Percentiles rank a stretch among this genome's conserved stretches.
Evolutionary conservation across 2,329 filamentous ascomycete genomes (phyloP).

Genomic region (Phialophora verrucosa): DNA sequence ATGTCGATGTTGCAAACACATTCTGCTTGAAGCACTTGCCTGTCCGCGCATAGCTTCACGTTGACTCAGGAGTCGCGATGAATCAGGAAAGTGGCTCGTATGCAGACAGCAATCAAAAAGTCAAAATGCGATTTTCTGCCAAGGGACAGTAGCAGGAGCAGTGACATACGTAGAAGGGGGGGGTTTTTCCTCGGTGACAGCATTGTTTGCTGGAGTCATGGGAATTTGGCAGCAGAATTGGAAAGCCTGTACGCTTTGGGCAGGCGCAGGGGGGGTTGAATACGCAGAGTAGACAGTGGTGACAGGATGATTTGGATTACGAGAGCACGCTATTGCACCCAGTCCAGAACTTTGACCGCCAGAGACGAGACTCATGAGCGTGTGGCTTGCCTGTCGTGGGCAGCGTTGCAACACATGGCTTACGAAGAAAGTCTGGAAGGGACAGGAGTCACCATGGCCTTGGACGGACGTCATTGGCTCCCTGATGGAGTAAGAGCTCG

Average conservation of each 20-base stretch:
- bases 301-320: slow-evolving; percentile 18
- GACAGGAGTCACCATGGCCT: neutral
- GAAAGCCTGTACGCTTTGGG: slow-evolving; percentile 9
- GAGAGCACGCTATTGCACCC: slow-evolving; percentile 15
- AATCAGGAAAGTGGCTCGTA: slow-evolving; percentile 7
- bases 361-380: neutral
- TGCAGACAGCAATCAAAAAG: neutral
- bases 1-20: slow-evolving; percentile 2
- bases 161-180: neutral
- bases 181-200: neutral
- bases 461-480: slow-evolving; percentile 2
- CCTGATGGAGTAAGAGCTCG: neutral
- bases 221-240: neutral
- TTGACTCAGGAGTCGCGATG: neutral
- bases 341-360: slow-evolving; percentile 22
- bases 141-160: neutral
- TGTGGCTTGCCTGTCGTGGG: slow-evolving; percentile 6
- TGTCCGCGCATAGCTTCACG: neutral
- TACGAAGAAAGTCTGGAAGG: slow-evolving; percentile 15
- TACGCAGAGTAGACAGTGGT: neutral
- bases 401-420: slow-evolving; percentile 25
- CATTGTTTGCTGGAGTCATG: slow-evolving; percentile 6
- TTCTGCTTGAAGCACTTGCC: neutral
- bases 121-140: neutral
- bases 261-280: slow-evolving; percentile 8